A percentile compares a stretch with the other conserved stretches of the same genome.
Conservation (phyloP, 2,329 filamentous ascomycete species). For the Colletotrichum eleusines region DNA sequence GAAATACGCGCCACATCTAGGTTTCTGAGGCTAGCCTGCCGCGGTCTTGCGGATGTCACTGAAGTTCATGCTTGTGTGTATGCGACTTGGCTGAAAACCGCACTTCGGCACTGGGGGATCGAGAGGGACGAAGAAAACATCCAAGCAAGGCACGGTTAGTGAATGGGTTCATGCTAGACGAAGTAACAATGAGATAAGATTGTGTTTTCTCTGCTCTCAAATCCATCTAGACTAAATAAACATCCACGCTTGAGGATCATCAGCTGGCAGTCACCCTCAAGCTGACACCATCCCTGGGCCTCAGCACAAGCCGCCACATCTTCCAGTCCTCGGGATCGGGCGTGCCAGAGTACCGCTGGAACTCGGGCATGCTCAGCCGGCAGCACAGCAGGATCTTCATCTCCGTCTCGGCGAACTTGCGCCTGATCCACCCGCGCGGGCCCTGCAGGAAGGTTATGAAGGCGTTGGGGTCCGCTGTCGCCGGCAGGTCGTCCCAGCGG, state of each 20-base stretch:
- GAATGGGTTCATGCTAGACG: no score
- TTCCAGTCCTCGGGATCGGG: constrained; percentile 59
- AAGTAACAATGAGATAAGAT: neutral
- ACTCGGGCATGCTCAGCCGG: constrained; percentile 50
- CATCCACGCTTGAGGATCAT: neutral
- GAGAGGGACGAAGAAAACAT: no score
- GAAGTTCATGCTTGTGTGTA: neutral
- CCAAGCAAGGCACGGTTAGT: no score
- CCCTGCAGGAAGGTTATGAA: constrained; percentile 51
- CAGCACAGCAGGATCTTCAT: constrained; percentile 52
- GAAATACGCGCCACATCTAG: neutral
- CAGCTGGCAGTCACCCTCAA: constrained; percentile 50
- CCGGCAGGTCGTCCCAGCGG: constrained; percentile 55
- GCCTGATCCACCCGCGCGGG: constrained; percentile 48
- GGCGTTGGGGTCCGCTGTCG: constrained; percentile 52
- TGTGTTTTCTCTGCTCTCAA: neutral
- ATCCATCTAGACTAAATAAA: neutral
- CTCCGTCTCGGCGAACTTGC: constrained; percentile 49
- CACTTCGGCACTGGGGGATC: neutral
- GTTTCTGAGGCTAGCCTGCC: neutral
- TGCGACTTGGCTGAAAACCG: no score
- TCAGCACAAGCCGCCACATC: constrained; percentile 61
- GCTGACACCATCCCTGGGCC: constrained; percentile 57
- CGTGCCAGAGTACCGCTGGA: constrained; percentile 50
- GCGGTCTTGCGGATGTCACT: neutral